A percentile compares a stretch with the other conserved stretches of the same genome.
Conservation (phyloP, 345 rosid genomes). For the Triadica sebifera region DNA sequence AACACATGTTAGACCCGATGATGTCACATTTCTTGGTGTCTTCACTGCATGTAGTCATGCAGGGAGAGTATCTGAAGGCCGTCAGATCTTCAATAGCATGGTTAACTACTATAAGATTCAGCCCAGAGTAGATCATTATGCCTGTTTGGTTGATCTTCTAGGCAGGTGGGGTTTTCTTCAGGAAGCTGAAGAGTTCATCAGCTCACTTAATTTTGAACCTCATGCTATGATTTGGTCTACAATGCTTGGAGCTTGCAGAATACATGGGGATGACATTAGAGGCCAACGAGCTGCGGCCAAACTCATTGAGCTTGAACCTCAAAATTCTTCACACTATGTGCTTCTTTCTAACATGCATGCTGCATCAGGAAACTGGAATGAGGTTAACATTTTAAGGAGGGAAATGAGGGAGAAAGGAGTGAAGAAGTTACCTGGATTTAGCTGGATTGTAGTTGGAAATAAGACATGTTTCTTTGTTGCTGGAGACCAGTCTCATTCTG, state of each 20-base stretch:
- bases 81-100: constrained; percentile 62
- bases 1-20: constrained; percentile 60
- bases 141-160: constrained; percentile 93
- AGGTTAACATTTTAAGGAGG: constrained; percentile 66
- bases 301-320: constrained; percentile 72
- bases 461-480: constrained; percentile 59
- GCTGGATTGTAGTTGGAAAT: constrained; percentile 74
- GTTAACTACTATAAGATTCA: constrained; percentile 50
- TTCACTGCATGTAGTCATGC: constrained; percentile 96
- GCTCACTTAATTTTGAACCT: constrained; percentile 51
- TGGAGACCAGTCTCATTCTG: constrained; percentile 69
- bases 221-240: constrained; percentile 86
- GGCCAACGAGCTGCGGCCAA: constrained; percentile 70
- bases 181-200: constrained; percentile 76
- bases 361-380: constrained; percentile 74
- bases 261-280: constrained; percentile 75
- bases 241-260: constrained; percentile 82
- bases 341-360: constrained; percentile 85
- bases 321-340: constrained; percentile 72
- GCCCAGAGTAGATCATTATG: constrained; percentile 76
- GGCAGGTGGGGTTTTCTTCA: constrained; percentile 84
- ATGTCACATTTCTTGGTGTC: constrained; percentile 84
- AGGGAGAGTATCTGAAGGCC: constrained; percentile 75
- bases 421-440: constrained; percentile 78
- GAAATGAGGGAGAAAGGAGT: constrained; percentile 78